phyloP scores from a whole-genome alignment of 23 red algal species.

The Pyropia yezoensis region DNA sequence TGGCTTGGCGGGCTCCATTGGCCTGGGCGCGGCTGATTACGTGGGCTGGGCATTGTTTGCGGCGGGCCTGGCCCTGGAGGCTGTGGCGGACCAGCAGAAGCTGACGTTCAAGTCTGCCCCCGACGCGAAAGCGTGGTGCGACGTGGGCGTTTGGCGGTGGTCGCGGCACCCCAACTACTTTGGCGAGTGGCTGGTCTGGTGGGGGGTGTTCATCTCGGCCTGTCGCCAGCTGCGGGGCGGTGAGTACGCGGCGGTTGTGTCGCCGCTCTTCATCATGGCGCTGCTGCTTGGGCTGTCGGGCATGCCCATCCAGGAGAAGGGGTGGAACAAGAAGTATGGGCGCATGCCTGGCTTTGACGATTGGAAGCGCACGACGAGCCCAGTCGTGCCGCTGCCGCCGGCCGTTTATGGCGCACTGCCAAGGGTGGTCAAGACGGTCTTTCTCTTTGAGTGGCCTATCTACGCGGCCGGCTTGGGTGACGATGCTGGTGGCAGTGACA shows the following conservation, averaged over 20 bases:
- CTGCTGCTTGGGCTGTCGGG: conserved; percentile 83
- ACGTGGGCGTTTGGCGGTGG: conserved; percentile 72
- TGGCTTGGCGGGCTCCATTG: conserved; percentile 2
- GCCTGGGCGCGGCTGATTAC: conserved; percentile 54
- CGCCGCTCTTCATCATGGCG: conserved; percentile 85
- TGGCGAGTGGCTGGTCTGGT: conserved; percentile 90
- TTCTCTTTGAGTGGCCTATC: conserved; percentile 61
- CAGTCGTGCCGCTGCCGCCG: conserved; percentile 75
- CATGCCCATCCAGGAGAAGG: conserved; percentile 77
- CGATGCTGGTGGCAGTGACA: too few relatives aligned
- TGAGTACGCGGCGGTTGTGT: conserved; percentile 45
- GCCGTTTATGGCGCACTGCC: conserved; percentile 44
- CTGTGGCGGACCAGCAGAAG: conserved; percentile 91
- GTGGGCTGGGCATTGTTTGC: conserved; percentile 70
- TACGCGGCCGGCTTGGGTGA: conserved; percentile 3
- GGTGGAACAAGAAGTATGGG: conserved; percentile 58
- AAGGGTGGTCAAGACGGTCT: conserved; percentile 30
- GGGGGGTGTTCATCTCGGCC: conserved; percentile 55
- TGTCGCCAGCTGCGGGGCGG: conserved; percentile 13
- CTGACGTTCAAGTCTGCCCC: conserved; percentile 40
- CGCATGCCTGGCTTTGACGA: conserved; percentile 27
- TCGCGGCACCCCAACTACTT: conserved; percentile 97
- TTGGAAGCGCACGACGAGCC: conserved; percentile 71
- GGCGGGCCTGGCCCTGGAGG: conserved; percentile 54
- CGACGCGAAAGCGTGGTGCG: conserved; percentile 46